Conservation (phyloP, 176 grass and related monocot species). For the Saccharum officinarum region DNA sequence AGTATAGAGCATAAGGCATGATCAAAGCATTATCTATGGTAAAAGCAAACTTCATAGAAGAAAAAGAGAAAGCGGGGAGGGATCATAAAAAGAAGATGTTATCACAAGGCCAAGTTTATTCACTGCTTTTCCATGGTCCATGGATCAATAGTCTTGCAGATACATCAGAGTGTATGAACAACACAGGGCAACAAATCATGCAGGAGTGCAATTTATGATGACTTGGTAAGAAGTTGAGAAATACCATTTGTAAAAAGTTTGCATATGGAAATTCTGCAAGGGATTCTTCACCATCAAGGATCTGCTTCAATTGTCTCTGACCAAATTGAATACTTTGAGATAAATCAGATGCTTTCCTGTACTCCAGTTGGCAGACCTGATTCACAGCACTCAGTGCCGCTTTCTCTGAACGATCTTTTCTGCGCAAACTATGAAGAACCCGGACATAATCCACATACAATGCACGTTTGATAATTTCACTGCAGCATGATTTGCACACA, state of each 20-base stretch:
- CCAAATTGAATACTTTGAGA: slow-evolving; percentile 54
- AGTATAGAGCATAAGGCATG: slow-evolving; percentile 23
- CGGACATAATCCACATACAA: slow-evolving; percentile 93
- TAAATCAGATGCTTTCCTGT: slow-evolving; percentile 37
- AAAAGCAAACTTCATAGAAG: too few relatives aligned
- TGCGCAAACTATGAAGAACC: slow-evolving; percentile 74
- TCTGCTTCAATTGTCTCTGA: slow-evolving; percentile 67
- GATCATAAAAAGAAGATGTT: background rate
- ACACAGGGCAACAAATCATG: slow-evolving; percentile 4
- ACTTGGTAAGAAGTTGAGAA: slow-evolving; percentile 20
- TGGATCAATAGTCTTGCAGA: background rate
- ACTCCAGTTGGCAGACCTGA: slow-evolving; percentile 65
- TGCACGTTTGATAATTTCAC: slow-evolving; percentile 65
- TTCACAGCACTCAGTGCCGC: slow-evolving; percentile 59
- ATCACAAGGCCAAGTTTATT: slow-evolving; percentile 19
- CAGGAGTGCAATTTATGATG: slow-evolving; percentile 28
- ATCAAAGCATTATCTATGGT: slow-evolving; percentile 17
- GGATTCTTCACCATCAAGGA: slow-evolving; percentile 87
- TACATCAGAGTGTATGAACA: slow-evolving; percentile 19
- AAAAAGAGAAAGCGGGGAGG: background rate
- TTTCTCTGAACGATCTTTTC: slow-evolving; percentile 57
- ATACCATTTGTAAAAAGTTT: slow-evolving; percentile 85
- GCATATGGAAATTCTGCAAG: slow-evolving; percentile 96
- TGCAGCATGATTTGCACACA: slow-evolving; percentile 91
- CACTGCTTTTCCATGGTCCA: slow-evolving; percentile 15